phyloP scores from a whole-genome alignment of 2,329 filamentous ascomycete species.

The Lojkania enalia region DNA sequence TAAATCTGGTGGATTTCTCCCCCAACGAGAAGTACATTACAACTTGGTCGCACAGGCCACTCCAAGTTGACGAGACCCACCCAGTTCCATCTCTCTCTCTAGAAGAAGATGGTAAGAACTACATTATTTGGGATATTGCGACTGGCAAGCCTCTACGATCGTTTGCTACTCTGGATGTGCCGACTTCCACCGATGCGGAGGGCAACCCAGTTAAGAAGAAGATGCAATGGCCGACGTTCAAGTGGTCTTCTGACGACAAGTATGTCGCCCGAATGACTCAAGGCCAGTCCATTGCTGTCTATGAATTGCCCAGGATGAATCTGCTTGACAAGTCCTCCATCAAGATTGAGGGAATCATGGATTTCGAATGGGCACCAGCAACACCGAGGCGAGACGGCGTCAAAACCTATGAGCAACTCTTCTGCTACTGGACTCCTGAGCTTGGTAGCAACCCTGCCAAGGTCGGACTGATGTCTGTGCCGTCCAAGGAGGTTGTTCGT shows the following conservation, averaged over 20 bases:
- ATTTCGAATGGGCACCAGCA: conserved; percentile 96
- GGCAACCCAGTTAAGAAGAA: conserved; percentile 79
- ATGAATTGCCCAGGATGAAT: conserved; percentile 87
- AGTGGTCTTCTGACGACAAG: conserved; percentile 97
- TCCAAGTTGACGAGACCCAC: conserved; percentile 88
- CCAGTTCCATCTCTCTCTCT: conserved; percentile 71
- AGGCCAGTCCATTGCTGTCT: conserved; percentile 85
- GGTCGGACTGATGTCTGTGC: conserved; percentile 94
- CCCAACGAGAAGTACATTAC: conserved; percentile 90
- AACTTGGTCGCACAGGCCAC: conserved; percentile 94
- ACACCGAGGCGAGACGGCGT: conserved; percentile 79
- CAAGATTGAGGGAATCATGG: conserved; percentile 95
- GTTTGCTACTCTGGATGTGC: conserved; percentile 85
- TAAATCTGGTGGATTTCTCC: conserved; percentile 96
- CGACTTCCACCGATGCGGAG: conserved; percentile 64
- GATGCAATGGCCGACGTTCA: conserved; percentile 98
- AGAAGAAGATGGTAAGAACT: conserved; percentile 98
- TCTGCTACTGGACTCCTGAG: conserved; percentile 99
- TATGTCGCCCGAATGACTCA: conserved; percentile 92
- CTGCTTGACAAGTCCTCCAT: conserved; percentile 87
- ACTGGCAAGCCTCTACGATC: conserved; percentile 88
- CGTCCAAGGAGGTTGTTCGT: conserved; percentile 90
- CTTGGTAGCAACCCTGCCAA: conserved; percentile 97
- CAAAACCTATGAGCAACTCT: conserved; percentile 91
- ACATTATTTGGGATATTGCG: conserved; percentile 96